Evolutionary conservation across 805 yeast genomes (phyloP), one percentile per base, ranked within the genome.

Genomic region (Wickerhamiella parazyma): DNA sequence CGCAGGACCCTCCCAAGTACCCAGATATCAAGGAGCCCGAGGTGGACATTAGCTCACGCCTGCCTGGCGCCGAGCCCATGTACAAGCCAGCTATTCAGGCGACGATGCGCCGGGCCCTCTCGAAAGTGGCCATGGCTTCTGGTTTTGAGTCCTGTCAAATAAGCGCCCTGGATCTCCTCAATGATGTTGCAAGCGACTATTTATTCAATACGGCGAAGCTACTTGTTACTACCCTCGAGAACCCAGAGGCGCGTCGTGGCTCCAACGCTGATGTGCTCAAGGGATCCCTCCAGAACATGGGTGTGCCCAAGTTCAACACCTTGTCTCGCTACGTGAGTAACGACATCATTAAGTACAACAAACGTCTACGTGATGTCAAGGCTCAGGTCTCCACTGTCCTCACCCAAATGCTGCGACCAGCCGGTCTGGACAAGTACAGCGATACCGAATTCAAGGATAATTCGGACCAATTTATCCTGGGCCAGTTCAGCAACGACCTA

Each of bases 381-480:
- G 52, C 53, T 25, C 83, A 82, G 51, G 63, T 91, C 45, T 76
- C 83, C 10, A 63, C 64, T 31, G 82, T 86, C 57, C 66, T 91
- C 53, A 82, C 79, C 48, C 94, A 82, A 22, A 64, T 87, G 47
- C 67, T 91, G 44, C 71, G 95, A 45, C 99, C 99, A 1, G 74
- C 76, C 1, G 50, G 72, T 21, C 50, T 57, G 14, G 61, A 57
- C 25, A 45, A 47, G 18, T 57, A 56, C 36, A 77, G 72, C 41
- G 97, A 87, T 55, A 71, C 73, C 43, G 80, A 76, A 50, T 91
- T 91, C 60, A 76, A 67, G 31, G 98, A 93, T 57, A 83, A 85
- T 55, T 80, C 94, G 54, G 96, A 91, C 50, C 95, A 89, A 60
- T 91, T 87, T 58, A 63, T 89, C 51, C 81, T 91, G 24, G 99